Evolutionary conservation across 805 yeast genomes (phyloP).

Genomic region (Suhomyces kilbournensis): DNA sequence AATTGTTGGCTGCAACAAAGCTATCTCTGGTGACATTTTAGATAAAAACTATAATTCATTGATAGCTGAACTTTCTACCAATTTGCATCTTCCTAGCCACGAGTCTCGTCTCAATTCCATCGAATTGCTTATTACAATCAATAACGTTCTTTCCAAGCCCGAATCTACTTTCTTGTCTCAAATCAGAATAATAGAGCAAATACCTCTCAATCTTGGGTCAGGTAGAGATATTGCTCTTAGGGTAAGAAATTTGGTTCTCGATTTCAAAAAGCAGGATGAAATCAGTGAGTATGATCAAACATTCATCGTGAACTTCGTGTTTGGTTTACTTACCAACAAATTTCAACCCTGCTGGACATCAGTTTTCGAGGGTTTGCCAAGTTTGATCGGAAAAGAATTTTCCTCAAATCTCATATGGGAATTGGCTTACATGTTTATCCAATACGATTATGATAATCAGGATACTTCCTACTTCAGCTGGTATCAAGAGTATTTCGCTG

Average conservation of each 20-base stretch:
- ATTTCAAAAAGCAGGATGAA: constrained; percentile 28
- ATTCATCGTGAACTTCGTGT: constrained; percentile 33
- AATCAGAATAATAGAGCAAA: constrained; percentile 61
- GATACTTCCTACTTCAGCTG: constrained; percentile 11
- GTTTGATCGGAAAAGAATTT: constrained; percentile 24
- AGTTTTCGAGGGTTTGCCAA: constrained; percentile 57
- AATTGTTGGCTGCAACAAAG: constrained; percentile 10
- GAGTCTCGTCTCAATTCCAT: constrained; percentile 50
- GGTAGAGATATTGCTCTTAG: constrained; percentile 75
- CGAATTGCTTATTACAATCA: constrained; percentile 39
- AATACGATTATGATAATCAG: constrained; percentile 19
- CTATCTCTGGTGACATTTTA: not conserved
- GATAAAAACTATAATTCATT: constrained; percentile 10
- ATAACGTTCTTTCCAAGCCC: constrained; percentile 17
- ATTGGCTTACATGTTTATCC: constrained; percentile 37
- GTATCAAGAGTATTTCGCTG: not conserved
- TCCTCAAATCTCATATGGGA: constrained; percentile 55
- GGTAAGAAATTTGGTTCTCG: constrained; percentile 55
- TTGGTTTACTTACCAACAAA: constrained; percentile 68
- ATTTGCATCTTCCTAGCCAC: constrained; percentile 50
- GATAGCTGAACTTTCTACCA: constrained; percentile 16
- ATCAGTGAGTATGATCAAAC: constrained; percentile 15
- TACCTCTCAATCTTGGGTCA: constrained; percentile 64
- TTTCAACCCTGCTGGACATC: constrained; percentile 88
- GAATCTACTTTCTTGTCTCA: constrained; percentile 45